These are phyloP conservation scores for Hirsutella rhossiliensis DNA, from an alignment of 2,329 filamentous ascomycete genomes.

Conservation along the genomic window DNA sequence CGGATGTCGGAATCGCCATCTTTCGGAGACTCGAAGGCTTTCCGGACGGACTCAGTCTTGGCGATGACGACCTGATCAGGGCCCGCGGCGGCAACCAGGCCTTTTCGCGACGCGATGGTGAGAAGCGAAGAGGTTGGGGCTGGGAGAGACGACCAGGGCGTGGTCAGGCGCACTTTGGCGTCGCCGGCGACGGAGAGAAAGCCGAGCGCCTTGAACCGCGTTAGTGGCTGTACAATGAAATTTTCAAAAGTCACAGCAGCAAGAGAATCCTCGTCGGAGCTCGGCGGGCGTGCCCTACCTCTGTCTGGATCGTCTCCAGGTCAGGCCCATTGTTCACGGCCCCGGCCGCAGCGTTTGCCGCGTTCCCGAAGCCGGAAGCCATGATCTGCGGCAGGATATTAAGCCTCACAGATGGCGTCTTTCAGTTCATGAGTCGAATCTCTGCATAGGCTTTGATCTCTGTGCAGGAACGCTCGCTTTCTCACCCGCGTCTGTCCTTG, in stretches of 20 bases:
- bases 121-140: slow-evolving; percentile 70
- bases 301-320: slow-evolving; percentile 68
- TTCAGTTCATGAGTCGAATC: slow-evolving; percentile 12
- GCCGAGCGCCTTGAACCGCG: slow-evolving; percentile 50
- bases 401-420: slow-evolving; percentile 12
- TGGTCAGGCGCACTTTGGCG: slow-evolving; percentile 69
- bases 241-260: too few species aligned
- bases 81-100: slow-evolving; percentile 76
- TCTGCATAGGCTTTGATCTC: not conserved
- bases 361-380: slow-evolving; percentile 51
- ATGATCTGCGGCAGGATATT: slow-evolving; percentile 33
- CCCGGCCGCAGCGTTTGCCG: slow-evolving; percentile 26
- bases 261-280: too few species aligned
- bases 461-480: not conserved
- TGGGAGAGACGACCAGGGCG: slow-evolving; percentile 67
- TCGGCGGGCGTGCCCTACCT: slow-evolving; percentile 36
- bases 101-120: slow-evolving; percentile 66
- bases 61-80: slow-evolving; percentile 69
- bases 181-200: slow-evolving; percentile 74
- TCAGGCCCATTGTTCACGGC: slow-evolving; percentile 42
- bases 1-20: slow-evolving; percentile 53
- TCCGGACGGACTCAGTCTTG: slow-evolving; percentile 64
- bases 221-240: not conserved
- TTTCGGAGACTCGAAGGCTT: slow-evolving; percentile 53
- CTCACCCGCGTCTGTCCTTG: too few species aligned